A percentile compares a stretch with the other conserved stretches of the same genome.
These are phyloP conservation scores for Annulohypoxylon truncatum DNA, from an alignment of 2,329 filamentous ascomycete species.

Conservation along the genomic window DNA sequence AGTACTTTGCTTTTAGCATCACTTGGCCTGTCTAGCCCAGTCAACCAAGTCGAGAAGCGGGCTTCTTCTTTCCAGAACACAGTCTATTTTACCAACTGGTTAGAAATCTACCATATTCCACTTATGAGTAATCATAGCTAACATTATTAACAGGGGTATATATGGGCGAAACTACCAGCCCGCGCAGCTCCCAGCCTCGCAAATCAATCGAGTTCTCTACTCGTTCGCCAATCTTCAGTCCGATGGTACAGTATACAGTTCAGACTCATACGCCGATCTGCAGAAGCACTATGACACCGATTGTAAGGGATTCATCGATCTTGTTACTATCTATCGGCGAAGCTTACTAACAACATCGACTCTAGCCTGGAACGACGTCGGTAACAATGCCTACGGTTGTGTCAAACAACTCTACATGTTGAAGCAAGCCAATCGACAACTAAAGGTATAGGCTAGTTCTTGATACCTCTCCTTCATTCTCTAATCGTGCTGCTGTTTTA, in stretches of 20 bases:
- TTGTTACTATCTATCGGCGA: neutral
- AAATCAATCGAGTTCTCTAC: constrained; percentile 83
- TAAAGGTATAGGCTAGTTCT: constrained; percentile 80
- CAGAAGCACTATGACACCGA: constrained; percentile 80
- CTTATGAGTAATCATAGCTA: constrained; percentile 7
- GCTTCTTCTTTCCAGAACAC: constrained; percentile 56
- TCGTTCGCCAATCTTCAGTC: constrained; percentile 81
- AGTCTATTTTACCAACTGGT: constrained; percentile 65
- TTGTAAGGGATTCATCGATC: constrained; percentile 55
- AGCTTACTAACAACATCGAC: constrained; percentile 30
- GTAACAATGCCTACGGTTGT: constrained; percentile 83
- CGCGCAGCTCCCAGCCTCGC: constrained; percentile 73
- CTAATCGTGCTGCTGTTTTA: neutral
- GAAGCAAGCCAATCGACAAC: constrained; percentile 80
- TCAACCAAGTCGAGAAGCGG: constrained; percentile 39
- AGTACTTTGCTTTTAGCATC: constrained; percentile 44
- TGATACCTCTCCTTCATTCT: neutral
- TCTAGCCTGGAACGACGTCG: constrained; percentile 67
- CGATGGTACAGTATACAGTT: constrained; percentile 79
- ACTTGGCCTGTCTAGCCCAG: constrained; percentile 40
- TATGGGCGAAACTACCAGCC: constrained; percentile 80
- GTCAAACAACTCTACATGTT: constrained; percentile 82
- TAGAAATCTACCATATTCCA: constrained; percentile 15
- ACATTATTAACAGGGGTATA: constrained; percentile 65
- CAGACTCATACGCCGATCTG: constrained; percentile 75